Percentiles rank a stretch among this genome's conserved stretches.
Evolutionary conservation across 2,329 filamentous ascomycete genomes (phyloP).

Genomic region (Knufia fluminis): DNA sequence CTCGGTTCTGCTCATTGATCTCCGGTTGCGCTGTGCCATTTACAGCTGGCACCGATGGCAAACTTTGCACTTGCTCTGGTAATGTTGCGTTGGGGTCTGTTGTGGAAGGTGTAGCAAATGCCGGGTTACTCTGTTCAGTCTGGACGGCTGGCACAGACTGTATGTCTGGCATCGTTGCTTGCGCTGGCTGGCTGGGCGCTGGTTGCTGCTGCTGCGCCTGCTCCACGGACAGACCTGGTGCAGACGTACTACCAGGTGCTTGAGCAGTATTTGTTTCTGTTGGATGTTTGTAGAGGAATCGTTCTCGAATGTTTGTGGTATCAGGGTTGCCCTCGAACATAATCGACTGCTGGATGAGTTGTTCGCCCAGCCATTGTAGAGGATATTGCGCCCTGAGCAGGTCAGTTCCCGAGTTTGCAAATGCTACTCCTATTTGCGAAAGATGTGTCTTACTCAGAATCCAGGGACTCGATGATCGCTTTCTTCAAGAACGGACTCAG

Average conservation of each 20-base stretch:
- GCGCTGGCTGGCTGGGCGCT: background rate
- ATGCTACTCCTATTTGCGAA: background rate
- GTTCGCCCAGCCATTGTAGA: conserved; percentile 24
- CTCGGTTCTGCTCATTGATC: background rate
- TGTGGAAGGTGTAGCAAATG: background rate
- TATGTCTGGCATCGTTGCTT: background rate
- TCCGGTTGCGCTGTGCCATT: background rate
- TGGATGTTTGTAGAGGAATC: conserved; percentile 21
- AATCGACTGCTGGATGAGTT: conserved; percentile 22
- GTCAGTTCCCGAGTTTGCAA: background rate
- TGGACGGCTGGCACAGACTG: background rate
- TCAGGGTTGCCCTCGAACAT: conserved; percentile 23
- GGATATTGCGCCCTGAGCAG: conserved; percentile 21
- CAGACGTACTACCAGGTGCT: background rate
- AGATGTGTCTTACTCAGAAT: conserved; percentile 18
- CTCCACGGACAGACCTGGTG: background rate
- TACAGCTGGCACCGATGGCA: background rate
- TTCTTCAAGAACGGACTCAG: conserved; percentile 22
- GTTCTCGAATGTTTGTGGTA: conserved; percentile 20
- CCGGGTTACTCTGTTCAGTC: background rate
- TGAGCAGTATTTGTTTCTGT: conserved; percentile 13
- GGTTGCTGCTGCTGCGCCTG: conserved; percentile 4
- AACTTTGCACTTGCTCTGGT: background rate
- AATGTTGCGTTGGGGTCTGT: background rate
- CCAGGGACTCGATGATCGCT: conserved; percentile 20